Base-by-base conservation (phyloP, 1,139 yeast species). In the Zygosaccharomyces pseudobailii region DNA sequence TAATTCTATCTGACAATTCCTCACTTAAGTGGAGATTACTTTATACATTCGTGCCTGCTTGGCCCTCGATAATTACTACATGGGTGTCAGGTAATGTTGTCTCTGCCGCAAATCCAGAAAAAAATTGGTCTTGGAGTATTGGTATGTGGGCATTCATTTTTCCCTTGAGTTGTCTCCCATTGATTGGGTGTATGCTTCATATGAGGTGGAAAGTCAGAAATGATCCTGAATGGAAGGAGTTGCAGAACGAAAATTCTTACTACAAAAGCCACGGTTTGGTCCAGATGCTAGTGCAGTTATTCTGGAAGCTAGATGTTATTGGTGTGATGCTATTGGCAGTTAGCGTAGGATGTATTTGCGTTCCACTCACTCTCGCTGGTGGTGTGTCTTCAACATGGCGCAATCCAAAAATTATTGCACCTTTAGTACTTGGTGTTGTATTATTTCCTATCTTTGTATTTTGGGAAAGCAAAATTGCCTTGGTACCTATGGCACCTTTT, bases 81-180 rank as follows among this genome's bases (percentile, higher is more conserved):
- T 85, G 92, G 92, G 73, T 84, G 45, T 68, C 82, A 22, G 90
- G 89, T 60, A 71, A 80, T 54, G 69, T 84, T 41, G 69, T 78
- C 7, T 55, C 56, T 22, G 71, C 61, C 4, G 71, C 67, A 7
- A 63, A 70, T 35, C 72, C 69, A 45, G 62, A 51, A 59, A 54
- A 58, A 43, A 59, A 71, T 36, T 84, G 94, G 94, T 73, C 78
- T 33, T 84, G 83, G 80, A 82, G 83, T 57, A 80, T 84, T 56
- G 90, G 84, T 36, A 83, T 84, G 77, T 85, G 87, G 87, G 89
- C 89, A 1, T 81, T 83, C 59, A 82, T 85, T 51, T 75, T 82
- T 70, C 90, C 92, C 24, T 70, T 83, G 30, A 63, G 78, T 5
- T 72, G 82, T 56, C 49, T 84, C 21, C 92, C 92, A 23, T 67